Base-by-base conservation (phyloP, 495 filamentous ascomycete species). In the Alectoria sarmentosa region DNA sequence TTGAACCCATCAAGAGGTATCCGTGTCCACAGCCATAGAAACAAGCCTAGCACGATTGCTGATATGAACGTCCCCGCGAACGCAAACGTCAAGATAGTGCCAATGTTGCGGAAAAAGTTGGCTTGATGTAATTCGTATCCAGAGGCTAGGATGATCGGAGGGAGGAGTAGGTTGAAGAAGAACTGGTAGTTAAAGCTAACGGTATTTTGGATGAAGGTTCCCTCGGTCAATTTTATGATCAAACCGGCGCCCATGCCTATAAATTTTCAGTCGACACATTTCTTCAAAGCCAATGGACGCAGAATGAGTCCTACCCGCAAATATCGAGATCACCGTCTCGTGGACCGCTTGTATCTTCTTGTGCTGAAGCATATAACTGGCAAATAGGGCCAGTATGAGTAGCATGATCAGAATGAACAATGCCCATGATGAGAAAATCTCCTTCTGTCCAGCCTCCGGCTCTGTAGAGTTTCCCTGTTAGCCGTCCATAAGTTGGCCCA, bases 71-170 rank as follows among this genome's bases (percentile, higher is more conserved):
- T 98, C 17, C 95, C 94, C 55, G 90, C 92, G 69, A 98, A 98
- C 14, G 94, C 94, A 73, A 98, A 98, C n/a, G 94, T 96, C 61
- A 98, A 80, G 67, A 98, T 98, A 4, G 91, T 95, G 49, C 94
- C 95, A 66, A 98, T 96, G 72, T 98, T 96, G 61, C 95, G 90
- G 74, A 98, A 98, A 79, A 98, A 98, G 77, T 98, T 98, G 63
- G 88, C 91, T 77, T 98, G 94, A 74, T 98, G 94, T 44, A 98
- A 76, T 76, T 98, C 94, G 78, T 98, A 98, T 48, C 94, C 94
- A 39, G 92, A 96, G 42, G 92, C 92, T 49, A 98, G 82, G 74
- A 98, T 98, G 72, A 98, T 98, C 11, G 94, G 94, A 41, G 94
- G 94, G 38, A 98, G 87, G 46, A 98, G 87, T 62, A 98, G 85